Base-by-base conservation (phyloP, 352 stramenopile species). In the Phytophthora chlamydospora region DNA sequence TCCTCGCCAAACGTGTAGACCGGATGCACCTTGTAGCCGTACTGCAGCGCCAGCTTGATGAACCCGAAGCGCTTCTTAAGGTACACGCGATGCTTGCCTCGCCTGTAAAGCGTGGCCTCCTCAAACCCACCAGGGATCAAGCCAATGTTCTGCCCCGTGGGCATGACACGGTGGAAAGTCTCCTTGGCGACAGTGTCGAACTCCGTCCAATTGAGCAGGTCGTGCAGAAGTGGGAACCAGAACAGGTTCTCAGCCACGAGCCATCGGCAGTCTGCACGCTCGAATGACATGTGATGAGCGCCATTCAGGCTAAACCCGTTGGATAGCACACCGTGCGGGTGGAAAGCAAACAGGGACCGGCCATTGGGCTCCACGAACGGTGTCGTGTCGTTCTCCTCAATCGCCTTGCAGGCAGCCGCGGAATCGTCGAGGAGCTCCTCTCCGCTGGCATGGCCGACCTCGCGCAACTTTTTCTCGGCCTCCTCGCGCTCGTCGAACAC, bases 91-190 rank as follows among this genome's bases (percentile, higher is more conserved):
- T 98, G 92, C 40, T 83, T 75, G 3, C 76, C 75, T 6, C 75
- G 74, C 35, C 68, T 62, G 47, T 86, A 96, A 9, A 98, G 58
- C 24, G 93, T 97, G 7, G 91, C 93, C 68, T 98, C 95, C 63
- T 98, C 91, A 57, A 98, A 97, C n/a, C 95, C 95, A 10, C 95
- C 94, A 0, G 94, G 93, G 21, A 96, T 75, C 31, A 98, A 64
- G 14, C 69, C 73, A 45, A 93, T 49, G 72, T 90, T 94, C 38
- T 78, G 58, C 2, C 71, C 68, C 1, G 71, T 53, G 5, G 42
- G 47, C 77, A 88, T 85, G 34, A 89, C 48, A 8, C 33, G 13
- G 4, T 68, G 43, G 47, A 91, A 86, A 4, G 60, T 83, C 0
- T 31, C 2, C 55, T 79, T 88, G 40, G 27, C 71, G 8, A 87